phyloP scores from a whole-genome alignment of 164 flowering plant genomes.

The Tetrastigma voinierianum region DNA sequence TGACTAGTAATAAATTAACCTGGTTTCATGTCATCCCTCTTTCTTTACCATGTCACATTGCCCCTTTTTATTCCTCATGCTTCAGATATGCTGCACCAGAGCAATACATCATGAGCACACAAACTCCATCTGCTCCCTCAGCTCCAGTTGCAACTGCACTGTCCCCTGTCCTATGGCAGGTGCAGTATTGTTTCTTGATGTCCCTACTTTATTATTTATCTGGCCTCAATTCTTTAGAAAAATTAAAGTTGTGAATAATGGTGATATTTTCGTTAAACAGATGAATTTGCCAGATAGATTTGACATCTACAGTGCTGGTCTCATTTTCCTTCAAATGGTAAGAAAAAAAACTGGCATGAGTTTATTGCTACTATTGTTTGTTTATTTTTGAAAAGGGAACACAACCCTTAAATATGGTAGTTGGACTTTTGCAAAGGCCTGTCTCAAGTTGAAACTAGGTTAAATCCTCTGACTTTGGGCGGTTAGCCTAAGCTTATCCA shows the following conservation, averaged over 20 bases:
- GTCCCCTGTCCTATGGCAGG: constrained; percentile 99
- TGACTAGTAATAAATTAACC: not conserved
- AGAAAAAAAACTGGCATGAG: constrained; percentile 15
- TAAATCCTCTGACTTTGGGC: not conserved
- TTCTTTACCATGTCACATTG: constrained; percentile 1
- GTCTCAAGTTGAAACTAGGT: not conserved
- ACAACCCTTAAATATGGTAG: no score
- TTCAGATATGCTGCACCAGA: constrained; percentile 95
- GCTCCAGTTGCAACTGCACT: constrained; percentile 95
- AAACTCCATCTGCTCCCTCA: constrained; percentile 97
- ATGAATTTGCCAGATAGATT: constrained; percentile 93
- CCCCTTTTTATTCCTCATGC: constrained; percentile 4
- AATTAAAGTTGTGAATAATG: not conserved
- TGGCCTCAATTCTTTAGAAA: constrained; percentile 6
- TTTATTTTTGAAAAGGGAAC: not conserved
- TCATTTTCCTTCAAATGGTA: constrained; percentile 94
- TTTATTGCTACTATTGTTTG: not conserved
- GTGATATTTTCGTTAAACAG: constrained; percentile 40
- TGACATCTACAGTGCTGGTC: constrained; percentile 93
- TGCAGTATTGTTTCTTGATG: constrained; percentile 8
- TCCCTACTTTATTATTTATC: constrained; percentile 3
- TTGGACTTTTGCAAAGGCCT: no score
- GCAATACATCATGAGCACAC: constrained; percentile 99
- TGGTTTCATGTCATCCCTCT: not conserved
- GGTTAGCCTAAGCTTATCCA: no score